Conservation (phyloP, 2,329 filamentous ascomycete genomes). For the Phoma sp. region DNA sequence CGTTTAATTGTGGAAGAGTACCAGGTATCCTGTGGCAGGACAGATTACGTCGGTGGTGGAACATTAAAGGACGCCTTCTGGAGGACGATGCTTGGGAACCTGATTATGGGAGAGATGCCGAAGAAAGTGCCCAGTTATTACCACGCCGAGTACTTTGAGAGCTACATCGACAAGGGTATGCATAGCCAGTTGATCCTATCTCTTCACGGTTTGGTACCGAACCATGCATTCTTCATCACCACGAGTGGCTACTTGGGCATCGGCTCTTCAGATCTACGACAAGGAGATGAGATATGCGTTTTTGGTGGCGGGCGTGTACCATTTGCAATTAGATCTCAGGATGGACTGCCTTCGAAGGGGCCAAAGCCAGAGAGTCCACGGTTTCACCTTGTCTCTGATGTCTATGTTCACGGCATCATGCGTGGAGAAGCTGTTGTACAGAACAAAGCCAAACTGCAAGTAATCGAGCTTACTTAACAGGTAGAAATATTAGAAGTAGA, state of each 20-base stretch:
- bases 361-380: not conserved
- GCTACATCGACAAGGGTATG: not conserved
- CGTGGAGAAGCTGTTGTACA: slow-evolving; percentile 10
- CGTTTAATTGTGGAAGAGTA: no score
- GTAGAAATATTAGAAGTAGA: no score
- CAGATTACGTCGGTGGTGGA: slow-evolving; percentile 1
- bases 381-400: slow-evolving; percentile 16
- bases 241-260: slow-evolving; percentile 26
- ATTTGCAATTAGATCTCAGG: slow-evolving; percentile 13
- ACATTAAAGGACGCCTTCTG: slow-evolving; percentile 3
- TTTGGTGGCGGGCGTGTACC: slow-evolving; percentile 27
- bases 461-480: no score
- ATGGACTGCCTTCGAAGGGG: not conserved
- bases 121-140: not conserved
- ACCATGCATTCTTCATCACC: slow-evolving; percentile 24
- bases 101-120: not conserved
- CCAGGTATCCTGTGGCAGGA: not conserved
- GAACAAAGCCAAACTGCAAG: not conserved
- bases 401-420: slow-evolving; percentile 28
- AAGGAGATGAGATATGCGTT: slow-evolving; percentile 22
- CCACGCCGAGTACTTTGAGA: not conserved
- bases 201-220: slow-evolving; percentile 7
- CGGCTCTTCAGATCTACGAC: slow-evolving; percentile 13
- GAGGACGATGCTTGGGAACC: not conserved
- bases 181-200: not conserved